phyloP scores from a whole-genome alignment of 768 basidiomycete genomes.

The Cyathus striatus region DNA sequence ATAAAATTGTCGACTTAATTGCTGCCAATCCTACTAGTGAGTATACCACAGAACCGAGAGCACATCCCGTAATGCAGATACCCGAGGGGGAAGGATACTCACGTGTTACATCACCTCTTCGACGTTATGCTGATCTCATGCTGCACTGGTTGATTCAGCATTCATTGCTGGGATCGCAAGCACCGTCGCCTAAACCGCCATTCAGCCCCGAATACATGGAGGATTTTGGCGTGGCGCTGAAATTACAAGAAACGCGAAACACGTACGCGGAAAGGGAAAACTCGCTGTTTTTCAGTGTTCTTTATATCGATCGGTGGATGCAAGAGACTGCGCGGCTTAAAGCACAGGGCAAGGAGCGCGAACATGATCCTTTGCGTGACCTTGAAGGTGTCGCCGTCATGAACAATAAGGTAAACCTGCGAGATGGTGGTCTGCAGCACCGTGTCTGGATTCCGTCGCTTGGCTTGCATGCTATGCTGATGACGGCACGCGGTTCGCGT shows the following conservation, averaged over 20 bases:
- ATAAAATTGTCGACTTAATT: constrained; percentile 24
- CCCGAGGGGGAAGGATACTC: constrained; percentile 73
- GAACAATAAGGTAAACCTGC: too few relatives aligned
- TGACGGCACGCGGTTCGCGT: too few relatives aligned
- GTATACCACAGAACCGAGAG: constrained; percentile 49
- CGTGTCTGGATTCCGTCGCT: too few relatives aligned
- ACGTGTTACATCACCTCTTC: constrained; percentile 80
- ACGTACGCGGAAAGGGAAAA: constrained; percentile 27
- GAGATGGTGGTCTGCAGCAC: too few relatives aligned
- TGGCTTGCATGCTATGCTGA: too few relatives aligned
- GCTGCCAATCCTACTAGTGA: constrained; percentile 27
- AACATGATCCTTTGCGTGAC: too few relatives aligned
- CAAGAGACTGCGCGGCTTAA: too few relatives aligned
- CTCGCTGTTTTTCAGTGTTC: constrained; percentile 24
- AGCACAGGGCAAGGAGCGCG: too few relatives aligned
- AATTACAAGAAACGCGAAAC: constrained; percentile 25
- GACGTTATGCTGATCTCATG: constrained; percentile 79
- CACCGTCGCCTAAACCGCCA: constrained; percentile 21
- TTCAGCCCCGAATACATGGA: constrained; percentile 45
- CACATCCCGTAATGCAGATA: constrained; percentile 70
- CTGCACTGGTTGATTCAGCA: constrained; percentile 94
- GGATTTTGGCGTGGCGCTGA: constrained; percentile 32
- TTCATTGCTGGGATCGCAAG: constrained; percentile 43
- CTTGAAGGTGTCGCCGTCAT: too few relatives aligned
- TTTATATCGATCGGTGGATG: constrained; percentile 33